These are phyloP conservation scores for Fomitopsis pulvina DNA, from an alignment of 768 basidiomycete species.

Conservation along the genomic window DNA sequence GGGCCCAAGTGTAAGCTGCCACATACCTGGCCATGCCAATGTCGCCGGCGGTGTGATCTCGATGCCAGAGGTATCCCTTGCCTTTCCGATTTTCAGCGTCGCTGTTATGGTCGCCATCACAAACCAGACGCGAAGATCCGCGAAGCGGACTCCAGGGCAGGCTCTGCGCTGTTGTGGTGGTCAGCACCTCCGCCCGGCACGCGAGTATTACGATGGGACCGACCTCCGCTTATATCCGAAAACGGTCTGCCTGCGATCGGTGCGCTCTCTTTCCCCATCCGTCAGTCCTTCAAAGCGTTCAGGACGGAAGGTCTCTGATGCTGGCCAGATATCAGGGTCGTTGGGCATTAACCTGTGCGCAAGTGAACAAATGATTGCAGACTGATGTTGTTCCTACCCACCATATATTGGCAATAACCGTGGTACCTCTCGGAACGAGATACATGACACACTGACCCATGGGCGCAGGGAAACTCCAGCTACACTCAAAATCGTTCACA, in stretches of 20 bases:
- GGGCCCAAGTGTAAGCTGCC: no score
- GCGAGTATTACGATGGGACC: slow-evolving; percentile 5
- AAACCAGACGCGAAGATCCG: slow-evolving; percentile 38
- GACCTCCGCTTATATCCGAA: slow-evolving; percentile 49
- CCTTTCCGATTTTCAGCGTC: slow-evolving; percentile 36
- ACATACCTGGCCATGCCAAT: slow-evolving; percentile 40
- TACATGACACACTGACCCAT: not conserved
- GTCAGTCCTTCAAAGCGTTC: not conserved
- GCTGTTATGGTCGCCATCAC: slow-evolving; percentile 39
- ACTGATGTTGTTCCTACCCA: not conserved
- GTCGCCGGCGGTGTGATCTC: slow-evolving; percentile 30
- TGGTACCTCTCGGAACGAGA: not conserved
- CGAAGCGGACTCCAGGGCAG: slow-evolving; percentile 49
- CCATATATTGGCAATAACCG: not conserved
- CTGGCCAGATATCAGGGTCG: not conserved
- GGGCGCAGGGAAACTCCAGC: not conserved
- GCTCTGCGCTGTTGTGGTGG: slow-evolving; percentile 30
- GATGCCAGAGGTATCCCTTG: slow-evolving; percentile 32
- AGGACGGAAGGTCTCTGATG: not conserved
- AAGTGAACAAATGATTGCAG: not conserved
- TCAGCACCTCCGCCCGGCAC: no score
- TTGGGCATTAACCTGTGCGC: not conserved
- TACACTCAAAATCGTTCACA: not conserved
- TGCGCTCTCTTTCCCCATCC: not conserved
- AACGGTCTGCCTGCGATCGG: slow-evolving; percentile 37